Evolutionary conservation across 169 alveolate species (phyloP), one percentile per base, ranked within the genome.

Genomic region (Eimeria mitis): DNA sequence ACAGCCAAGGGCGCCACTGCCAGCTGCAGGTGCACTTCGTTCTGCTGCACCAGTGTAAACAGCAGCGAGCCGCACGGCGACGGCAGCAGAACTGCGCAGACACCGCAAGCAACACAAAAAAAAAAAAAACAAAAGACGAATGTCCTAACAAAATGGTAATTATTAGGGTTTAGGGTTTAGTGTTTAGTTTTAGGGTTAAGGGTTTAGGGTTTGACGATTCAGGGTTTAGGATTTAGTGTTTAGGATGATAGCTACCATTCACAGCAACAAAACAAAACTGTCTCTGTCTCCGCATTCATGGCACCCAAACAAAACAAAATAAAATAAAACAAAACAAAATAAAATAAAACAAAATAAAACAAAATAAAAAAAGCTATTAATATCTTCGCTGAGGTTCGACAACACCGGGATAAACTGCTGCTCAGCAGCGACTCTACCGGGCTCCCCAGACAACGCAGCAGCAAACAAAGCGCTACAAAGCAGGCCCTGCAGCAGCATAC

Each of bases 21-120:
- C 11, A 84, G 78, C 37, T 84, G 91, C 7, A 84, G 52, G 56
- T 84, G 49, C 73, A 84, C 76, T 6, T 84, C 91, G 76, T 84
- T 59, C 76, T 84, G 91, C 59, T 84, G 91, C 34, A 56, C 56
- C 42, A 84, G 21, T 14, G 68, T 52, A 44, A 84, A 84, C 37
- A 84, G 91, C 78, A 59, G 76, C 14, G 91, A 52, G 54, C 91
- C 91, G 61, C 91, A 84, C 1, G 52, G 76, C 14, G 78, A 54
- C n/a, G 78, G 91, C 78, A 84, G 37, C 61, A 84, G 78, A 44
- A n/a, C 91, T 84, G 91, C 42, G 21, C 54, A 79, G 31, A 79
- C 63, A 49, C 61, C 7, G 42, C 85, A 44, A 19, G 19, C 31
- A 44, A 0, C 56, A 44, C 31, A 76, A 65, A 28, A 71, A 31